Percentiles rank a stretch among this genome's conserved stretches.
These are phyloP conservation scores for Solanum bulbocastanum DNA, from an alignment of 257 asterid species.

Conservation along the genomic window DNA sequence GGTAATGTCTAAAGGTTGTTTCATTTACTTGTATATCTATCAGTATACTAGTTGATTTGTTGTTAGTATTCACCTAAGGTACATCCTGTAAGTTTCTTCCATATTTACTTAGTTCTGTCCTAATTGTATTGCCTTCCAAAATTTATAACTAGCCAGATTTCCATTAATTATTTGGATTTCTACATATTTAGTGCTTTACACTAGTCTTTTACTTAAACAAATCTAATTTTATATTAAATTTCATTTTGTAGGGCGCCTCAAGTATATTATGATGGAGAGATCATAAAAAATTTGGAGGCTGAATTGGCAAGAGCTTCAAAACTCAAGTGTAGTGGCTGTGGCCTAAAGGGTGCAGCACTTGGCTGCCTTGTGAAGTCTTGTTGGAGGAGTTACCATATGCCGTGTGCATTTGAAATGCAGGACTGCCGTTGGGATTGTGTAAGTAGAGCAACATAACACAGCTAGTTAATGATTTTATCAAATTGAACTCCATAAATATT, in stretches of 20 bases:
- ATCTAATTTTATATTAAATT: background rate
- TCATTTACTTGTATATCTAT: background rate
- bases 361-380: conserved; percentile 87
- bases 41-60: background rate
- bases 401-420: conserved; percentile 58
- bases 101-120: background rate
- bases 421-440: conserved; percentile 91
- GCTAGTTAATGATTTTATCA: background rate
- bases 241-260: conserved; percentile 63
- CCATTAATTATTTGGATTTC: background rate
- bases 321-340: conserved; percentile 87
- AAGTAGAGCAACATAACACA: conserved; percentile 1
- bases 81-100: background rate
- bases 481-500: background rate
- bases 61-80: background rate
- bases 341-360: conserved; percentile 89
- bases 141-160: background rate
- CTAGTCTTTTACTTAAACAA: background rate
- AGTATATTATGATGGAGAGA: conserved; percentile 63
- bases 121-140: background rate
- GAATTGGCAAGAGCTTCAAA: conserved; percentile 82
- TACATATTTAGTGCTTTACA: background rate
- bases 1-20: background rate
- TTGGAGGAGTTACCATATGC: conserved; percentile 69
- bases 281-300: conserved; percentile 65